These are phyloP conservation scores for Dalbergia cochinchinensis DNA, from an alignment of 306 rosid genomes.

Conservation along the genomic window DNA sequence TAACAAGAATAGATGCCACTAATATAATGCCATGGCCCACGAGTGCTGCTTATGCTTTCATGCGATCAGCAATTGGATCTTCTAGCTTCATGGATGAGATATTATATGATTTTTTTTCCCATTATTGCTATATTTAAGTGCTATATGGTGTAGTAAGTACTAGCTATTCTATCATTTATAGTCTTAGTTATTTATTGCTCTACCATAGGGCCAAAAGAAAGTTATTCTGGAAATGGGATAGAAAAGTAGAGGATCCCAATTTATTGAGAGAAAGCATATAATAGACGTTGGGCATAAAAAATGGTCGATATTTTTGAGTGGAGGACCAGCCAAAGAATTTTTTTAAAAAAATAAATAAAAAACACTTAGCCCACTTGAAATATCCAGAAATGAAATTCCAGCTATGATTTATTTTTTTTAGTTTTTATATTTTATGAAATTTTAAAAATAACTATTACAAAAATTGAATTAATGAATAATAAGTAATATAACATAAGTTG, in stretches of 20 bases:
- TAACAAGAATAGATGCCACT: conserved; percentile 43
- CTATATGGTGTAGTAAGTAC: conserved; percentile 11
- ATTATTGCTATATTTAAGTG: neutral
- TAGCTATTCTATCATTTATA: neutral
- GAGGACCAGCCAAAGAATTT: neutral
- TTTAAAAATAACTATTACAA: too few species aligned
- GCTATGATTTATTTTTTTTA: too few species aligned
- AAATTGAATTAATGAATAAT: too few species aligned
- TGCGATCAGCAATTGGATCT: neutral
- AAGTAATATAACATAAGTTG: too few species aligned
- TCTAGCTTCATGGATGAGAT: conserved; percentile 4
- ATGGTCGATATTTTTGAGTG: neutral
- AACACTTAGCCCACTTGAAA: too few species aligned
- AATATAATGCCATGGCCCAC: neutral
- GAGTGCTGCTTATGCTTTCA: conserved; percentile 13
- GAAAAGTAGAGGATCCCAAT: neutral
- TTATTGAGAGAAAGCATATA: neutral
- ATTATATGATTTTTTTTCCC: neutral
- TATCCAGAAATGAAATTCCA: too few species aligned
- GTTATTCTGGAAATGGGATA: neutral
- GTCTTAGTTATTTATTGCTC: neutral
- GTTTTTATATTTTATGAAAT: too few species aligned
- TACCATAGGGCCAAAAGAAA: neutral
- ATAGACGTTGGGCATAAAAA: conserved; percentile 3
- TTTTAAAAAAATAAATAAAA: too few species aligned